These are phyloP conservation scores for Phaeomoniella chlamydospora DNA, from an alignment of 2,329 filamentous ascomycete genomes.

Conservation along the genomic window DNA sequence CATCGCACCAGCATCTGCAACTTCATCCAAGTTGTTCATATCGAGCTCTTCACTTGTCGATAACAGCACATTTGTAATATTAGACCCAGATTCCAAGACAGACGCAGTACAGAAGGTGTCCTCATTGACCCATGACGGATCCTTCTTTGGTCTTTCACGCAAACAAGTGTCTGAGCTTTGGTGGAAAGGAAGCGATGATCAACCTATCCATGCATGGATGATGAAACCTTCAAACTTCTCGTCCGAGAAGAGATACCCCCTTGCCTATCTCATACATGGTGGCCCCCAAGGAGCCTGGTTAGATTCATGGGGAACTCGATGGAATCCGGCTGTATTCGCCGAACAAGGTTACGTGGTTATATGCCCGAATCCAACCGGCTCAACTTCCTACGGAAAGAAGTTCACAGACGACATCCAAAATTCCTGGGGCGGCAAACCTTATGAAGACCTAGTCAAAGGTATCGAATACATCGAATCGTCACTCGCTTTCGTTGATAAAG, in stretches of 20 bases:
- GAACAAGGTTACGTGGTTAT: slow-evolving; percentile 48
- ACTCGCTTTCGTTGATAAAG: slow-evolving; percentile 28
- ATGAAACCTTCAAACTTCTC: slow-evolving; percentile 32
- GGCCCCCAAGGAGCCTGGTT: slow-evolving; percentile 36
- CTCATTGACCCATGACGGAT: slow-evolving; percentile 20
- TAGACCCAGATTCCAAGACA: slow-evolving; percentile 19
- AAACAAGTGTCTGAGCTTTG: slow-evolving; percentile 29
- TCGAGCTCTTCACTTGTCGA: slow-evolving; percentile 28
- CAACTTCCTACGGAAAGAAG: slow-evolving; percentile 39
- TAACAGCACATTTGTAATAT: slow-evolving; percentile 26
- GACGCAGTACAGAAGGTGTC: slow-evolving; percentile 19
- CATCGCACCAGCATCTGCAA: slow-evolving; percentile 18
- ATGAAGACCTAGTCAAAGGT: slow-evolving; percentile 40
- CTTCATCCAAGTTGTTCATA: slow-evolving; percentile 23
- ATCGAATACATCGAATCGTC: slow-evolving; percentile 36
- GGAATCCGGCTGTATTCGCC: slow-evolving; percentile 42
- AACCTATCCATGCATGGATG: slow-evolving; percentile 29
- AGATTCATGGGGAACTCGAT: slow-evolving; percentile 40
- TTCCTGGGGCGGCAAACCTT: slow-evolving; percentile 39
- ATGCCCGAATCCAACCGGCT: slow-evolving; percentile 45
- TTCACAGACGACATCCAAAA: slow-evolving; percentile 37
- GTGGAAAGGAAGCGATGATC: slow-evolving; percentile 28
- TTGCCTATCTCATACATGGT: slow-evolving; percentile 40
- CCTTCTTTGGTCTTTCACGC: slow-evolving; percentile 24
- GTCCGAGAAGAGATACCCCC: slow-evolving; percentile 32